A percentile compares a stretch with the other conserved stretches of the same genome.
phyloP scores from a whole-genome alignment of 495 filamentous ascomycete species.

The Arthonia radiata region DNA sequence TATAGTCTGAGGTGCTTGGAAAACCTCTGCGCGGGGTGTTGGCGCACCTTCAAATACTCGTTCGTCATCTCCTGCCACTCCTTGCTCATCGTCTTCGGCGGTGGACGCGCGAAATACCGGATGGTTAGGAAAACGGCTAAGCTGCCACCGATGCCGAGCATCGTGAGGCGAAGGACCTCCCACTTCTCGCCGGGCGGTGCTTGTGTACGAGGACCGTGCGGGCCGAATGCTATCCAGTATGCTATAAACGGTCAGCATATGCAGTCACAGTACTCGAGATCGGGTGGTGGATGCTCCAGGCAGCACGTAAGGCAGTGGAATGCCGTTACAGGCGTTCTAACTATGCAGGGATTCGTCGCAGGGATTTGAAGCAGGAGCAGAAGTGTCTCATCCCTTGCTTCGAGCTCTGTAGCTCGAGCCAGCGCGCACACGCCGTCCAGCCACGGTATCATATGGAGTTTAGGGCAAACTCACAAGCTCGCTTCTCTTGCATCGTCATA shows the following conservation, averaged over 20 bases:
- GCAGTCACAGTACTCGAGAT: no score
- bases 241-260: no score
- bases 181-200: constrained; percentile 59
- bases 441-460: background rate
- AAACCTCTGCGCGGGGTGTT: background rate
- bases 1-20: background rate
- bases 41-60: constrained; percentile 64
- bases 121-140: constrained; percentile 10
- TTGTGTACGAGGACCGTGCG: constrained; percentile 70
- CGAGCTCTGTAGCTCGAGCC: no score
- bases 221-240: constrained; percentile 95
- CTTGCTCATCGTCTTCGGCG: constrained; percentile 73
- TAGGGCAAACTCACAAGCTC: constrained; percentile 54
- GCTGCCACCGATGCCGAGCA: constrained; percentile 20
- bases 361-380: no score
- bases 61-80: constrained; percentile 85
- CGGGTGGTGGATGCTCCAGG: no score
- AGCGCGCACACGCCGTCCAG: no score
- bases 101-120: constrained; percentile 25
- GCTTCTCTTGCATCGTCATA: constrained; percentile 89
- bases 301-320: no score
- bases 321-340: no score
- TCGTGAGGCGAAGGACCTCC: constrained; percentile 29
- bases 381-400: no score
- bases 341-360: no score